Evolutionary conservation across 2,329 filamentous ascomycete species (phyloP).

Genomic region (Zarea fungicola): DNA sequence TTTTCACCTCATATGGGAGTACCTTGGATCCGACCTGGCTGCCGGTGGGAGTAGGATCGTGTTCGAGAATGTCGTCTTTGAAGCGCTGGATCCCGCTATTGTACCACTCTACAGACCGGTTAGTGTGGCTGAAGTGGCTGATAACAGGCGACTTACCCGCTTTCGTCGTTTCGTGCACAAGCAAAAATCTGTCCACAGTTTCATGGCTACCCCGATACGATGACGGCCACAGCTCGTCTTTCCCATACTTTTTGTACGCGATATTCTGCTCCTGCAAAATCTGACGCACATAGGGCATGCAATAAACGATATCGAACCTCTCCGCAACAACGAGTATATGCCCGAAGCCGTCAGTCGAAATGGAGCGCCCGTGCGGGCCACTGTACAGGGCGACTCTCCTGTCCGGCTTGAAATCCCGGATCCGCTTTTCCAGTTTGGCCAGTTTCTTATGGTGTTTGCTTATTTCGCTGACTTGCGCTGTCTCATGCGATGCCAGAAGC

Average conservation of each 20-base stretch:
- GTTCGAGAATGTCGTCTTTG: no score
- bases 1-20: no score
- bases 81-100: no score
- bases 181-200: background rate
- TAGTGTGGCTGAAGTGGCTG: no score
- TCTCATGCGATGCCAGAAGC: background rate
- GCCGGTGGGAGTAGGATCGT: no score
- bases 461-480: background rate
- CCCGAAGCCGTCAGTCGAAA: background rate
- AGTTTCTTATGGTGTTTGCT: no score
- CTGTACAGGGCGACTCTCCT: background rate
- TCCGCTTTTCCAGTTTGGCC: background rate
- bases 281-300: background rate
- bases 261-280: no score
- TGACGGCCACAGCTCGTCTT: no score
- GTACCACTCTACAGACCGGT: background rate
- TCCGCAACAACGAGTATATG: background rate
- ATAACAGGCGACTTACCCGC: background rate
- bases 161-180: background rate
- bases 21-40: no score
- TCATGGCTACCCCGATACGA: background rate
- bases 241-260: no score
- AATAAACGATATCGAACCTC: background rate
- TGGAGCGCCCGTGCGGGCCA: background rate
- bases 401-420: background rate